Percentiles rank a stretch among this genome's conserved stretches.
Evolutionary conservation across 2,329 filamentous ascomycete genomes (phyloP).

Genomic region (Cladosporium sp.): DNA sequence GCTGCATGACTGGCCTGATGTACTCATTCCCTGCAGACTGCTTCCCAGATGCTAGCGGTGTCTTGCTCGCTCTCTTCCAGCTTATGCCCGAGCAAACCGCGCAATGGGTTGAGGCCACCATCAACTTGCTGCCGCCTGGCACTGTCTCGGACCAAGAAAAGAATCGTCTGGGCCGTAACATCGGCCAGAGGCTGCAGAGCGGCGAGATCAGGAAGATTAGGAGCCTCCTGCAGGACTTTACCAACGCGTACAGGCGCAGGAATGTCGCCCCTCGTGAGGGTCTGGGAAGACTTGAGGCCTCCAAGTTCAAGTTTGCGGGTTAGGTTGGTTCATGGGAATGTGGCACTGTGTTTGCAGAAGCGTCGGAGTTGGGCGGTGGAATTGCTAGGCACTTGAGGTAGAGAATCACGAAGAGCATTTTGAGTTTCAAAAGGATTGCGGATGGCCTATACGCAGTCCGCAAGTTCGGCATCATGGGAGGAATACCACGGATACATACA

Average conservation of each 20-base stretch:
- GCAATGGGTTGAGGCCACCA: slow-evolving; percentile 74
- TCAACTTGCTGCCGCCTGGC: slow-evolving; percentile 75
- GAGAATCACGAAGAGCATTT: not conserved
- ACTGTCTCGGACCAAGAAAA: slow-evolving; percentile 75
- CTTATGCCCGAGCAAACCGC: slow-evolving; percentile 74
- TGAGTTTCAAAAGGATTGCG: not conserved
- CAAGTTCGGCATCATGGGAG: not conserved
- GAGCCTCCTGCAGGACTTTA: slow-evolving; percentile 88
- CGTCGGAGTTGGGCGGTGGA: slow-evolving; percentile 1
- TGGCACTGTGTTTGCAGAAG: not conserved
- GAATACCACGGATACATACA: not conserved
- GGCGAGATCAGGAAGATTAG: slow-evolving; percentile 73
- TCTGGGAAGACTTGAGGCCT: slow-evolving; percentile 77
- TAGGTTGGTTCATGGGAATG: not conserved
- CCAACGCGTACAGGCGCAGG: slow-evolving; percentile 83
- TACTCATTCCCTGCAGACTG: slow-evolving; percentile 95
- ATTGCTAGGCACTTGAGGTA: not conserved
- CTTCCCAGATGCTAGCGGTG: slow-evolving; percentile 87
- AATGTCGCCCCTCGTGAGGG: slow-evolving; percentile 95
- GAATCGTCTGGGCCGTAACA: slow-evolving; percentile 71
- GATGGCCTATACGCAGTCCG: not conserved
- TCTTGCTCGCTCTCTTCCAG: slow-evolving; percentile 85
- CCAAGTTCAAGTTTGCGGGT: slow-evolving; percentile 68
- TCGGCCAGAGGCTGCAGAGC: slow-evolving; percentile 64
- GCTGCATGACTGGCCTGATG: slow-evolving; percentile 96